These are phyloP conservation scores for Terana coerulea DNA, from an alignment of 768 basidiomycete genomes.

Conservation along the genomic window DNA sequence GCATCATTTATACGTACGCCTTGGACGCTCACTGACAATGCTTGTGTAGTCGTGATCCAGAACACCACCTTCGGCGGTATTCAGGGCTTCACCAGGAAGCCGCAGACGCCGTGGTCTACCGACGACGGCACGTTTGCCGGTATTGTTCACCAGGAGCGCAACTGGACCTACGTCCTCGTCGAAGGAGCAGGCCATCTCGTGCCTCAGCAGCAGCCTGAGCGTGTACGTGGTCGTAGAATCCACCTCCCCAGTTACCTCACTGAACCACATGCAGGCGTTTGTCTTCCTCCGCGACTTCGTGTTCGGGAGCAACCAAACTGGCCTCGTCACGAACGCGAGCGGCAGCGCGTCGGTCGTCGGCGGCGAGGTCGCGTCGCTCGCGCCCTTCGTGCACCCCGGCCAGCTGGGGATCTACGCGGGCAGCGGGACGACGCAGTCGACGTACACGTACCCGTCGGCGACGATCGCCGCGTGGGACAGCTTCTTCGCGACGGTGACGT, in stretches of 20 bases:
- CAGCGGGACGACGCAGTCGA: conserved; percentile 27
- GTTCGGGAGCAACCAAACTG: conserved; percentile 56
- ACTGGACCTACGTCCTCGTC: conserved; percentile 41
- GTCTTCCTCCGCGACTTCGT: conserved; percentile 65
- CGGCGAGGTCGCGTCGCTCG: conserved; percentile 47
- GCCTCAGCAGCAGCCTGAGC: conserved; percentile 32
- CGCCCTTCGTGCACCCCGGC: conserved; percentile 45
- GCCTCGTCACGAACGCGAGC: conserved; percentile 24
- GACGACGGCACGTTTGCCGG: conserved; percentile 59
- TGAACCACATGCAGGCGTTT: conserved; percentile 41
- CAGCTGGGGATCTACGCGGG: conserved; percentile 55
- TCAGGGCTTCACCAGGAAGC: conserved; percentile 66
- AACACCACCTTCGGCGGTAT: conserved; percentile 81
- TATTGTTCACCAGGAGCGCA: conserved; percentile 71
- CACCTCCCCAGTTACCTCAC: not conserved
- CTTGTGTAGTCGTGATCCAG: conserved; percentile 34
- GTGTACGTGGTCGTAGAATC: conserved; percentile 39
- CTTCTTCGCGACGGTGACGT: conserved; percentile 25
- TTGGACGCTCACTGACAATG: not conserved
- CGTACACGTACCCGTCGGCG: conserved; percentile 24
- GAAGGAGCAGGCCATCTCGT: conserved; percentile 38
- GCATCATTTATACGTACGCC: conserved; percentile 19
- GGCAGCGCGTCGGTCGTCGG: conserved; percentile 37
- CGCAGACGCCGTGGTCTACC: conserved; percentile 65
- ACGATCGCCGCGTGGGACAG: conserved; percentile 29